Evolutionary conservation across 495 filamentous ascomycete species (phyloP).

Genomic region (Letharia columbiana): DNA sequence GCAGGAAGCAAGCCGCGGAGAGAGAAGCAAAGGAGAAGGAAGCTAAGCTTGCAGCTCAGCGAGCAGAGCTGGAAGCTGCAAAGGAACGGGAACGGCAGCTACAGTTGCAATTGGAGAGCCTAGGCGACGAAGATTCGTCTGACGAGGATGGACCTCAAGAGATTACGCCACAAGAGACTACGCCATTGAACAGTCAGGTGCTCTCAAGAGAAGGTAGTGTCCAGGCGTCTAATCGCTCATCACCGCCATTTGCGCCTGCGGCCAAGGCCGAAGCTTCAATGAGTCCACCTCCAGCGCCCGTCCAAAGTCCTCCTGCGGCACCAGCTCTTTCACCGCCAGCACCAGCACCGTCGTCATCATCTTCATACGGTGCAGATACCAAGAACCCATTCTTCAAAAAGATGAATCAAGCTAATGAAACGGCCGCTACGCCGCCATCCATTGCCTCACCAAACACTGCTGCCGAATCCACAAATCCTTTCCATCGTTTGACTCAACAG

Average conservation of each 20-base stretch:
- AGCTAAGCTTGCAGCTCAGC: constrained; percentile 69
- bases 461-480: constrained; percentile 81
- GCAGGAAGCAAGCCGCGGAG: constrained; percentile 76
- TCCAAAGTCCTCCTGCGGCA: constrained; percentile 25
- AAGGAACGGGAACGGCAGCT: constrained; percentile 81
- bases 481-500: constrained; percentile 72
- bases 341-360: constrained; percentile 29
- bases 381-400: constrained; percentile 71
- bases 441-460: constrained; percentile 30
- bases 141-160: constrained; percentile 81
- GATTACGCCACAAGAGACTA: constrained; percentile 74
- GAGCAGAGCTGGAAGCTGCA: constrained; percentile 86
- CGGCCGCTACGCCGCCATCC: constrained; percentile 25
- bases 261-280: constrained; percentile 33
- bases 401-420: constrained; percentile 42
- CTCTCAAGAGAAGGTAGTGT: constrained; percentile 40
- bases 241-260: constrained; percentile 35
- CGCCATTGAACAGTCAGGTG: constrained; percentile 62
- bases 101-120: constrained; percentile 73
- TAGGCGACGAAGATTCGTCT: constrained; percentile 71
- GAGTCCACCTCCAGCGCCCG: constrained; percentile 24
- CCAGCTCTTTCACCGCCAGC: constrained; percentile 28
- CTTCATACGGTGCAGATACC: constrained; percentile 37
- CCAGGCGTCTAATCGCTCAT: constrained; percentile 39
- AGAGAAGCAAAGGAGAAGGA: constrained; percentile 86